Percentiles rank a stretch among this genome's conserved stretches.
These are phyloP conservation scores for Lactarius quietus DNA, from an alignment of 768 basidiomycete species.

Conservation along the genomic window DNA sequence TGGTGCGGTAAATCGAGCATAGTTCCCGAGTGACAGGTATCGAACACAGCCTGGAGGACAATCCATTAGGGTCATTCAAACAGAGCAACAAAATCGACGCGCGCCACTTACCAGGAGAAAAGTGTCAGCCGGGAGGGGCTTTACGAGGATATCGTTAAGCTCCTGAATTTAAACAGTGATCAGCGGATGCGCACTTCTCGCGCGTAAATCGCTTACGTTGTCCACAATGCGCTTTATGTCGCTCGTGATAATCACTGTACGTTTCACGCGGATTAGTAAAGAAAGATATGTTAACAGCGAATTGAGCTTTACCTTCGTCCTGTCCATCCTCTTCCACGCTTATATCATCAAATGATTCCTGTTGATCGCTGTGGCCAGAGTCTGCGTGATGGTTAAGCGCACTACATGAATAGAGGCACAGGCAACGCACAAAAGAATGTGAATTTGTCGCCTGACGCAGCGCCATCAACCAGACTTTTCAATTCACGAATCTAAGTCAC, in stretches of 20 bases:
- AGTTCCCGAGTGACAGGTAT: conserved; percentile 29
- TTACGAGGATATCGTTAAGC: conserved; percentile 25
- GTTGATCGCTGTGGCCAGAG: conserved; percentile 30
- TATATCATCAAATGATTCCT: conserved; percentile 5
- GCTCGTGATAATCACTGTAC: conserved; percentile 17
- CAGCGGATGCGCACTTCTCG: neutral
- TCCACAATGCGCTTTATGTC: conserved; percentile 27
- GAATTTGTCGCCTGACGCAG: conserved; percentile 27
- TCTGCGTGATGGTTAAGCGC: conserved; percentile 13
- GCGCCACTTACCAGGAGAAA: conserved; percentile 16
- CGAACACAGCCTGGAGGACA: conserved; percentile 22
- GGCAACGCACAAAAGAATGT: conserved; percentile 29
- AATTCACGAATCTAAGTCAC: conserved; percentile 15
- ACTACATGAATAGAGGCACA: too few species aligned
- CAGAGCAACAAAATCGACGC: neutral
- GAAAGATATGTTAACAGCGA: too few species aligned
- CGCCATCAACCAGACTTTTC: conserved; percentile 22
- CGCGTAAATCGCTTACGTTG: conserved; percentile 23
- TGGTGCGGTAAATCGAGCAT: conserved; percentile 28
- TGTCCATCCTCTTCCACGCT: conserved; percentile 27
- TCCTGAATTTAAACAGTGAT: conserved; percentile 22
- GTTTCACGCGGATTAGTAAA: neutral
- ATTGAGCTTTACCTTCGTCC: conserved; percentile 27
- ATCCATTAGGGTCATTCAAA: neutral
- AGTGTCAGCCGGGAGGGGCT: conserved; percentile 15